Evolutionary conservation across 768 basidiomycete species (phyloP).

Genomic region (Suillus decipiens): DNA sequence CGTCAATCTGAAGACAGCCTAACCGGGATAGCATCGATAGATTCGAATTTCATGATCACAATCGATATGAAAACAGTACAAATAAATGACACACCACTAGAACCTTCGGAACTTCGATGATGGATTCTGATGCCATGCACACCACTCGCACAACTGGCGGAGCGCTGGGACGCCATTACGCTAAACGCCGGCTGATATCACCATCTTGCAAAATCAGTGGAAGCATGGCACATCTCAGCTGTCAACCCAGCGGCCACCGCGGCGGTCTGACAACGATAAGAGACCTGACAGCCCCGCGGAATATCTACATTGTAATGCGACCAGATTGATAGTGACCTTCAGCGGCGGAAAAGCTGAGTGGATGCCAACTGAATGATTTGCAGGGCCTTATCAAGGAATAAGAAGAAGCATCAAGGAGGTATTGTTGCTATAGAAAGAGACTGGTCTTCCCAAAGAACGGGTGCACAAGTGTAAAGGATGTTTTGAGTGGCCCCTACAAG

Average conservation of each 20-base stretch:
- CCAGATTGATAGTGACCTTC: background rate
- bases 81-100: conserved; percentile 2
- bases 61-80: background rate
- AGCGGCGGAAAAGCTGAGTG: background rate
- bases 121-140: background rate
- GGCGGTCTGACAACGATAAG: background rate
- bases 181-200: background rate
- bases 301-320: background rate
- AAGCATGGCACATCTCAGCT: background rate
- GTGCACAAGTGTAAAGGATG: background rate
- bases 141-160: background rate
- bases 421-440: background rate
- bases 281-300: background rate
- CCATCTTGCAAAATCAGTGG: background rate
- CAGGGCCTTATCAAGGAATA: background rate
- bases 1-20: background rate
- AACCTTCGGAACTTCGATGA: background rate
- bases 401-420: background rate
- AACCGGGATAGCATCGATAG: background rate
- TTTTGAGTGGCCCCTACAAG: background rate
- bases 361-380: background rate
- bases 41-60: background rate
- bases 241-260: background rate
- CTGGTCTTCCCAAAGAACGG: background rate
- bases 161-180: background rate